Evolutionary conservation across 2,329 filamentous ascomycete genomes (phyloP).

Genomic region (Metarhizium brunneum): DNA sequence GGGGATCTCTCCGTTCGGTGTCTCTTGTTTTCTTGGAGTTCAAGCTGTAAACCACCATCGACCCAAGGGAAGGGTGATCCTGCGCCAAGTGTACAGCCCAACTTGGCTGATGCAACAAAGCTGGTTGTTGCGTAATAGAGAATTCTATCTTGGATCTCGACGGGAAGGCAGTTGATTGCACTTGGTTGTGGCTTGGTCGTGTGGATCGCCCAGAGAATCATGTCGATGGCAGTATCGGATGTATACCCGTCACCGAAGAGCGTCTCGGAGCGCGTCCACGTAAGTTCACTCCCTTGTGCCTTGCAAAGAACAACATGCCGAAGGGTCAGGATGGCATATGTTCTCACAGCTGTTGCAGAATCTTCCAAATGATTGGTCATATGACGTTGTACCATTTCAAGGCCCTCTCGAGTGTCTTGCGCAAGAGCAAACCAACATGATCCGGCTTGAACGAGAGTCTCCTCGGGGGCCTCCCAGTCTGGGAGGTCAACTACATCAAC

Average conservation of each 20-base stretch:
- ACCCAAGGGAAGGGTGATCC: slow-evolving; percentile 8
- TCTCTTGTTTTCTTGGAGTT: slow-evolving; percentile 6
- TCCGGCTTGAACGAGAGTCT: slow-evolving; percentile 6
- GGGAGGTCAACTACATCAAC: slow-evolving; percentile 9
- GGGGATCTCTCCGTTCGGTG: slow-evolving; percentile 8
- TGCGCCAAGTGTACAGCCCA: slow-evolving; percentile 7
- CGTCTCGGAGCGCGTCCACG: slow-evolving; percentile 4
- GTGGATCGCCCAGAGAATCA: slow-evolving; percentile 11
- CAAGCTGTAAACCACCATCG: slow-evolving; percentile 8
- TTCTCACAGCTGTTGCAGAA: not conserved
- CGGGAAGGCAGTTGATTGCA: slow-evolving; percentile 8
- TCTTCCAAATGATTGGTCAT: not conserved
- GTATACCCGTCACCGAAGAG: slow-evolving; percentile 5
- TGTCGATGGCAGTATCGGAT: slow-evolving; percentile 10
- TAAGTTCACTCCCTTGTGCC: not conserved
- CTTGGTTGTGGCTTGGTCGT: slow-evolving; percentile 1
- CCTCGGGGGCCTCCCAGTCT: slow-evolving; percentile 9
- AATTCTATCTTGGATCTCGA: slow-evolving; percentile 12
- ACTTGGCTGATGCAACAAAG: slow-evolving; percentile 6
- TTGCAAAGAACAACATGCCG: slow-evolving; percentile 9
- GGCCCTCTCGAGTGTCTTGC: slow-evolving; percentile 6
- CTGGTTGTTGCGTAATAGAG: slow-evolving; percentile 7
- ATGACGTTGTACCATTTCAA: slow-evolving; percentile 11
- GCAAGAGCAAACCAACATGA: slow-evolving; percentile 12
- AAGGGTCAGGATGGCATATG: slow-evolving; percentile 12